Evolutionary conservation across 2,329 filamentous ascomycete species (phyloP).

Genomic region (Neonectria punicea): DNA sequence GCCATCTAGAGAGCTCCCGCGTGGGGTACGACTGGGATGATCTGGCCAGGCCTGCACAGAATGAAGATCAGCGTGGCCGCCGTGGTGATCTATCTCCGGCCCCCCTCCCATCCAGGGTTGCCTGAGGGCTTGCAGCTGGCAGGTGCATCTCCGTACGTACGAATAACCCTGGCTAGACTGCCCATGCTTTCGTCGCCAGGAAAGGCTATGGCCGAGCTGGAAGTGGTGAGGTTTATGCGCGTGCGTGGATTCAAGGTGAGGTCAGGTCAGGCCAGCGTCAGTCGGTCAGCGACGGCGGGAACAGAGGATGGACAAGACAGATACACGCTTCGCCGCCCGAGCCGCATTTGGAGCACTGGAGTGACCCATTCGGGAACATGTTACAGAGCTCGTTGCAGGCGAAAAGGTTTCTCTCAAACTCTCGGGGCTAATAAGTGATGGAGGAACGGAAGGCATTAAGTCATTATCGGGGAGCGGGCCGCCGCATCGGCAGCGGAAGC

Average conservation of each 20-base stretch:
- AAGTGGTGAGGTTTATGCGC: conserved; percentile 14
- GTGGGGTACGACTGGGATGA: conserved; percentile 14
- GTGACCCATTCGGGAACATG: background rate
- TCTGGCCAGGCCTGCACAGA: background rate
- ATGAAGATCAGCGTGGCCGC: conserved; percentile 11
- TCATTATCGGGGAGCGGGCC: conserved; percentile 10
- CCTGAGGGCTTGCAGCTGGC: conserved; percentile 11
- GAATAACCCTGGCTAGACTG: background rate
- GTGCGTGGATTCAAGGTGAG: conserved; percentile 13
- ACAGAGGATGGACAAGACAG: background rate
- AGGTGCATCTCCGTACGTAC: conserved; percentile 5
- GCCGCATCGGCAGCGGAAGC: conserved; percentile 20
- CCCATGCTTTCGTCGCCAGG: background rate
- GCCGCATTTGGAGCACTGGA: background rate
- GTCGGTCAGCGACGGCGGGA: background rate
- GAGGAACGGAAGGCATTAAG: background rate
- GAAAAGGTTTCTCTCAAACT: background rate
- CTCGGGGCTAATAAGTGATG: background rate
- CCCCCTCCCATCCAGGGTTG: background rate
- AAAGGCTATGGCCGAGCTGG: conserved; percentile 10
- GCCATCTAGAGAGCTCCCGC: conserved; percentile 9
- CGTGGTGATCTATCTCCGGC: conserved; percentile 12
- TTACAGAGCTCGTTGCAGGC: background rate
- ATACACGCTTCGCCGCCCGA: conserved; percentile 1
- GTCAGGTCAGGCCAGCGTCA: conserved; percentile 11